Base-by-base conservation (phyloP, 148 eudicot species). In the Simmondsia chinensis region DNA sequence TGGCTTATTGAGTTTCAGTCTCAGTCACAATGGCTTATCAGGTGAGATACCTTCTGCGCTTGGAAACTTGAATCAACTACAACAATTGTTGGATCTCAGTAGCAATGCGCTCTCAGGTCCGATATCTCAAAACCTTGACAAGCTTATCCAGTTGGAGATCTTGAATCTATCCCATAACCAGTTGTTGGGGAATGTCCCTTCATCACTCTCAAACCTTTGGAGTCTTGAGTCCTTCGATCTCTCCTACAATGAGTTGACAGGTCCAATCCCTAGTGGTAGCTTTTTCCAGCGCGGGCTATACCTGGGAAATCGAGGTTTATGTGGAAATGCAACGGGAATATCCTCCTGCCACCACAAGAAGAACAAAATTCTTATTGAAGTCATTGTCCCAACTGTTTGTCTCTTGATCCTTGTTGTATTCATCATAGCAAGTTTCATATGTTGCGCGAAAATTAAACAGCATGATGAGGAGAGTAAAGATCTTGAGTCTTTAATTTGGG, bases 131-230 rank as follows among this genome's bases (percentile, higher is more conserved):
- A 50, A 46, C 34, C 36, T 75, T 12, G 27, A 34, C 31, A 58
- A 65, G 19, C 75, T 73, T 33, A 9, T 15, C 5, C 4, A 10
- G 1, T 39, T 73, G 23, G 24, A 66, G 31, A 27, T 43, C 37
- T 46, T 64, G 17, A 57, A 68, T 39, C 20, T 64, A 2, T 65
- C 62, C 2, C 52, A 60, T 44, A 68, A 73, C 34, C 39, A 56
- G 5, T 23, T 64, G 31, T 32, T 23, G 3, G 64, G 52, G 17
- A 17, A 24, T 7, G 56, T 64, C 12, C 64, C 71, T 1, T 20
- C n/a, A 36, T 27, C 7, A 12, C 36, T 48, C 41, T 54, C 44
- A 14, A 25, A 10, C 24, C 53, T 29, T 30, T 31, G 16, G 26
- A 51, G 20, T 49, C 54, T 32, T 59, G 52, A 34, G 33, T 58